Evolutionary conservation across 345 rosid genomes (phyloP), one percentile per base, ranked within the genome.

Genomic region (Eucalyptus guilfoylei): DNA sequence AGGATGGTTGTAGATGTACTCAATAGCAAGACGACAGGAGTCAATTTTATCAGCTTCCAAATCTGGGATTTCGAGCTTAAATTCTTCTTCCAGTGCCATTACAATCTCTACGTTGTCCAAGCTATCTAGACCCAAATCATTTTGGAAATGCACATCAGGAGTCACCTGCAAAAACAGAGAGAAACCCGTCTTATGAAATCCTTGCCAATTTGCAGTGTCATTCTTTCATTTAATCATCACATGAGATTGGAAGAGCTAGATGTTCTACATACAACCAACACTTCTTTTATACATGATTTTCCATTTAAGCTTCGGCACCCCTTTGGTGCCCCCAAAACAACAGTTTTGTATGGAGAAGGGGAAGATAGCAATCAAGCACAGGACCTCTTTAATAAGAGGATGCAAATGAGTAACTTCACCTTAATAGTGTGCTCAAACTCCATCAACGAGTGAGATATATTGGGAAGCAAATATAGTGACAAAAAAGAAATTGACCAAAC

Each of bases 81-180:
- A 98, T 89, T 98, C 99, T 91, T 97, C 99, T 92, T 98, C 99
- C 24, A 98, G 92, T 48, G 97, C 99, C 99, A 98, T 95, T 54
- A 98, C 96, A 76, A 97, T 95, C 95, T 97, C 99, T 91, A 97
- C 97, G 23, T 88, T 96, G 95, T 97, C 99, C 95, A 97, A 92
- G 93, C 99, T 96, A 91, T 97, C 98, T 93, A 96, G 92, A 9
- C 98, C 97, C 91, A 97, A 72, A 93, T 97, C 98, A 67, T 95
- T 96, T 88, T 98, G 98, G 92, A 96, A 98, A 94, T 97, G 97
- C 28, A 95, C 96, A 60, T 95, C 95, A 30, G 95, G 94, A 86
- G 94, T 95, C 90, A 97, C 99, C 98, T 96, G 91, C 87, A 91
- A 47, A 89, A 55, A 49, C 86, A 80, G 49, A 80, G 16, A 40